A percentile compares a stretch with the other conserved stretches of the same genome.
phyloP scores from a whole-genome alignment of 176 grass and related monocot species.

The Lolium multiflorum region DNA sequence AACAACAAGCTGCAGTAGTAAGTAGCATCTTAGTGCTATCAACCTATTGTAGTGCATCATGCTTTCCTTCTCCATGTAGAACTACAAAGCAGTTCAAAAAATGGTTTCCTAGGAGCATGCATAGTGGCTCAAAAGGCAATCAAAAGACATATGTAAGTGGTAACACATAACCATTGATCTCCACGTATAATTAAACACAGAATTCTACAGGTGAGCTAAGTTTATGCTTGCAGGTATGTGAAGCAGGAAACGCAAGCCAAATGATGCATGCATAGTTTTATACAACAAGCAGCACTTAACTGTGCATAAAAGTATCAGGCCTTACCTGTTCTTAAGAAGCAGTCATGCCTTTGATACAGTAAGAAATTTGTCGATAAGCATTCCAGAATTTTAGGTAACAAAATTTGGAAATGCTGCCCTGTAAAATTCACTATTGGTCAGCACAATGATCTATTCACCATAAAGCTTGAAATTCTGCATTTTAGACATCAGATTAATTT shows the following conservation, averaged over 20 bases:
- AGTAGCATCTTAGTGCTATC: constrained; percentile 27
- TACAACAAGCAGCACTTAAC: background rate
- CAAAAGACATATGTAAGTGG: background rate
- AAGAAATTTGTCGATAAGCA: constrained; percentile 88
- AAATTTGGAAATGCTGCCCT: constrained; percentile 71
- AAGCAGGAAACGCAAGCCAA: constrained; percentile 20
- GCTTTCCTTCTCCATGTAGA: constrained; percentile 29
- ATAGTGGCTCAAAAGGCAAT: constrained; percentile 14
- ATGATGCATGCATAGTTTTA: background rate
- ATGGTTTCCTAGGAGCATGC: constrained; percentile 11
- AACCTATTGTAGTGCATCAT: constrained; percentile 5
- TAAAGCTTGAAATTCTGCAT: constrained; percentile 38
- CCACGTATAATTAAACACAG: background rate
- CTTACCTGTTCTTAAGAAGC: constrained; percentile 92
- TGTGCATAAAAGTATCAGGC: constrained; percentile 17
- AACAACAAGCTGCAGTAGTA: constrained; percentile 9
- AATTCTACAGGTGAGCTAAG: background rate
- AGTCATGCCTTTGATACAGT: constrained; percentile 87
- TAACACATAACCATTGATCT: background rate
- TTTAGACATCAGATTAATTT: constrained; percentile 39
- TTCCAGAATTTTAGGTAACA: constrained; percentile 87
- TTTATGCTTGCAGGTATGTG: constrained; percentile 12
- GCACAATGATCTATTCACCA: background rate
- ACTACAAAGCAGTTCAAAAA: constrained; percentile 40
- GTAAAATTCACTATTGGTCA: constrained; percentile 54